These are phyloP conservation scores for Debaryomyces robertsiae DNA, from an alignment of 1,139 yeast genomes.

Conservation along the genomic window DNA sequence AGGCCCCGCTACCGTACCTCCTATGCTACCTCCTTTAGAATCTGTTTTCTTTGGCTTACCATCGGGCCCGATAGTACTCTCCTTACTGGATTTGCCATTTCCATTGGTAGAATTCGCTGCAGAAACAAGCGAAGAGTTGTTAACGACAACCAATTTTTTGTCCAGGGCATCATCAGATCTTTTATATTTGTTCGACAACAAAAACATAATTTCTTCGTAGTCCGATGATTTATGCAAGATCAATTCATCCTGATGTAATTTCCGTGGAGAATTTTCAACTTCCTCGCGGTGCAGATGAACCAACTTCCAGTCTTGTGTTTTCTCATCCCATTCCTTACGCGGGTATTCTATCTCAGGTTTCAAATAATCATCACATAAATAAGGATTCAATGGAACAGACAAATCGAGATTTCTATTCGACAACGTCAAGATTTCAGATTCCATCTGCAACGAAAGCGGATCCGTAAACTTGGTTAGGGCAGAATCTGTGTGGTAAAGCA, in stretches of 20 bases:
- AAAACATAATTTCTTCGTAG: constrained; percentile 85
- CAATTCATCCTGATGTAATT: constrained; percentile 49
- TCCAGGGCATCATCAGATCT: constrained; percentile 41
- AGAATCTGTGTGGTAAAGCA: constrained; percentile 79
- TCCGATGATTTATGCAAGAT: constrained; percentile 75
- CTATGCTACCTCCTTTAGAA: constrained; percentile 13
- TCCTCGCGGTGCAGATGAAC: constrained; percentile 49
- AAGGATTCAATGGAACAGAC: constrained; percentile 72
- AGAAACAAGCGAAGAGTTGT: constrained; percentile 29
- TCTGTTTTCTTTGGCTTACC: constrained; percentile 29
- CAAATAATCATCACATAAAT: constrained; percentile 46
- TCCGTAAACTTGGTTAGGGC: constrained; percentile 79
- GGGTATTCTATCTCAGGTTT: constrained; percentile 53
- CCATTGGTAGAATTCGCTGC: constrained; percentile 20
- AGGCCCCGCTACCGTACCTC: constrained; percentile 18
- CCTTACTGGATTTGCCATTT: constrained; percentile 16
- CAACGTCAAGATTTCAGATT: constrained; percentile 76
- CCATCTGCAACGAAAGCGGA: constrained; percentile 73
- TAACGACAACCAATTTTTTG: constrained; percentile 45
- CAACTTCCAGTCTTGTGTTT: constrained; percentile 36
- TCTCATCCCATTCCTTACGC: constrained; percentile 40
- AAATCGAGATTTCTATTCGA: constrained; percentile 78
- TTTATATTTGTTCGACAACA: constrained; percentile 45
- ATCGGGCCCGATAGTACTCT: constrained; percentile 25
- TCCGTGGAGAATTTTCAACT: constrained; percentile 44